Evolutionary conservation across 73 alveolate species (phyloP).

Genomic region (Tetrahymena elliotti): DNA sequence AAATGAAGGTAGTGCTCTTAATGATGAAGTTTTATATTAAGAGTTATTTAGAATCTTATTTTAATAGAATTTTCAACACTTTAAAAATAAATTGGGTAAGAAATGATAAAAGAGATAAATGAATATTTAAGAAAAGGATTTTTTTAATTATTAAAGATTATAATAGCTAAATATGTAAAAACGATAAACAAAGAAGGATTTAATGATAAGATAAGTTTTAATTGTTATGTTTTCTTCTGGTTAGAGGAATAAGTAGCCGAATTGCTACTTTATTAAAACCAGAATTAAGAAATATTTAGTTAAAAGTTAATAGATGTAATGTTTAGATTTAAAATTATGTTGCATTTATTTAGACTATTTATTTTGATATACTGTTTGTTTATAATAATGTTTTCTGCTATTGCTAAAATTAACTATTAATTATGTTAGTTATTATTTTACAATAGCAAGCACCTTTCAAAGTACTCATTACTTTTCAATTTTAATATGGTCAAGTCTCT

Average conservation of each 20-base stretch:
- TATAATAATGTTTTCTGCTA: too few species aligned
- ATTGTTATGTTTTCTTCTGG: background rate
- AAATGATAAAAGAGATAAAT: too few species aligned
- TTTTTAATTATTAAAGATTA: background rate
- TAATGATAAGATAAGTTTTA: background rate
- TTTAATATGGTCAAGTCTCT: constrained; percentile 19
- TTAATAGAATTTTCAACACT: too few species aligned
- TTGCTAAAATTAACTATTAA: background rate
- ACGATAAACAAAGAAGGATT: background rate
- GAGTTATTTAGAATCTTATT: too few species aligned
- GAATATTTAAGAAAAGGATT: background rate
- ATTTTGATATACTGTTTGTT: background rate
- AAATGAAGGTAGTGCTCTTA: too few species aligned
- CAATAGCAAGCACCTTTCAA: background rate
- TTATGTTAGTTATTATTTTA: background rate
- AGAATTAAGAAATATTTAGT: background rate
- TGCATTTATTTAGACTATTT: background rate
- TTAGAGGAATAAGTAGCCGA: background rate
- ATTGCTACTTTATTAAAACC: background rate
- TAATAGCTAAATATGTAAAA: background rate
- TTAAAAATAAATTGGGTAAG: background rate
- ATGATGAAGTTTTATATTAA: too few species aligned
- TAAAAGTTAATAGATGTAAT: background rate
- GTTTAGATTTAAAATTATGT: background rate
- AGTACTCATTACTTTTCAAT: constrained; percentile 15